Conservation (phyloP, 1,284 basidiomycete species). For the Rhodotorula sp. region DNA sequence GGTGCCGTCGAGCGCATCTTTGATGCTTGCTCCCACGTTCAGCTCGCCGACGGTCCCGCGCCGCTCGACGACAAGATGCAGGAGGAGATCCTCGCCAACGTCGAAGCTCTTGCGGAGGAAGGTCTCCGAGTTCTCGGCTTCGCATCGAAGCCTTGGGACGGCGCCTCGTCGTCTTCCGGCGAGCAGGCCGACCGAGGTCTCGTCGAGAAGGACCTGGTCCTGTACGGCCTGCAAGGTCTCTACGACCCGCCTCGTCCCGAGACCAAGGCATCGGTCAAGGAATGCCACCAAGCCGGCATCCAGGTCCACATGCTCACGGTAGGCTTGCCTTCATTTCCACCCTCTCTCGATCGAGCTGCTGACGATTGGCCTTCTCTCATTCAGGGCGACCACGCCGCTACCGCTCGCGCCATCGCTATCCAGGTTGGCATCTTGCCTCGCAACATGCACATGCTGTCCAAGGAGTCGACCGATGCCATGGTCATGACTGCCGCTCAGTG, state of each 20-base stretch:
- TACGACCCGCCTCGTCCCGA: conserved; percentile 68
- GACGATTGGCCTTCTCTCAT: conserved; percentile 41
- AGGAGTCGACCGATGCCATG: conserved; percentile 33
- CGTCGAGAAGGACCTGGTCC: conserved; percentile 60
- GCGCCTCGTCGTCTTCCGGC: conserved; percentile 11
- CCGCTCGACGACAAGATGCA: conserved; percentile 49
- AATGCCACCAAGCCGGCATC: conserved; percentile 64
- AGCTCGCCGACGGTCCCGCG: conserved; percentile 44
- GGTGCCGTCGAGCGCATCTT: conserved; percentile 65
- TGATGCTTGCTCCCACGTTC: conserved; percentile 54
- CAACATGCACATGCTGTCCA: conserved; percentile 39
- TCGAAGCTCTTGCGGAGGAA: conserved; percentile 60
- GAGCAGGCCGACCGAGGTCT: conserved; percentile 52
- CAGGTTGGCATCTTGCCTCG: conserved; percentile 58
- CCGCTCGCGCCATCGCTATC: conserved; percentile 49
- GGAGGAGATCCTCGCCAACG: conserved; percentile 55
- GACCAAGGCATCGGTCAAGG: conserved; percentile 61
- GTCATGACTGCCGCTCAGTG: conserved; percentile 39
- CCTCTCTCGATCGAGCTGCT: conserved; percentile 53
- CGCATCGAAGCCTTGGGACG: conserved; percentile 45
- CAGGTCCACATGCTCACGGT: conserved; percentile 54
- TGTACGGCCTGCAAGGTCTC: conserved; percentile 67
- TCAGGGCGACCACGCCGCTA: conserved; percentile 50
- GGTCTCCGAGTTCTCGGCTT: conserved; percentile 58
- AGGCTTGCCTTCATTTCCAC: not conserved